Percentiles rank a stretch among this genome's conserved stretches.
These are phyloP conservation scores for Chaetomium sp. DNA, from an alignment of 2,329 filamentous ascomycete species.

Conservation along the genomic window DNA sequence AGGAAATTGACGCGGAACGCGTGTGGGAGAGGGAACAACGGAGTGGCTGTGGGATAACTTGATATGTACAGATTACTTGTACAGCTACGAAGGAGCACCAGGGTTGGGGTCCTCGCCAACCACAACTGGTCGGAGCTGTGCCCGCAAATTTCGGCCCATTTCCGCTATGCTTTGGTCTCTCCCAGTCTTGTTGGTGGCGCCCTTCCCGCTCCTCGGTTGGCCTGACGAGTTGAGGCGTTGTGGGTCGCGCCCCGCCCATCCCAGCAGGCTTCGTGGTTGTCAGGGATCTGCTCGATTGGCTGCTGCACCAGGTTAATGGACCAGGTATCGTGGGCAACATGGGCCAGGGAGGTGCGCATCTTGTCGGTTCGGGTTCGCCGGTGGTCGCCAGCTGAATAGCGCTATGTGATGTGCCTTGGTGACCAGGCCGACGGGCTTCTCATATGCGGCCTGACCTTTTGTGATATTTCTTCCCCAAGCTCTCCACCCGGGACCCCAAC, in stretches of 20 bases:
- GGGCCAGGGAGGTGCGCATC: neutral
- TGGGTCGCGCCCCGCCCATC: slow-evolving; percentile 22
- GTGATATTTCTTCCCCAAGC: slow-evolving; percentile 18
- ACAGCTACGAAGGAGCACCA: neutral
- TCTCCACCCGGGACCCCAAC: slow-evolving; percentile 7
- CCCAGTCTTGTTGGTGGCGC: slow-evolving; percentile 16
- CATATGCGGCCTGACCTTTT: neutral
- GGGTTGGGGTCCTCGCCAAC: neutral
- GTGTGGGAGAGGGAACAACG: neutral
- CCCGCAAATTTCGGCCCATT: slow-evolving; percentile 13
- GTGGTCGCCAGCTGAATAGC: neutral
- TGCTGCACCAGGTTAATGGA: slow-evolving; percentile 22
- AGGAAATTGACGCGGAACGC: neutral
- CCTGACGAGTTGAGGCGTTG: neutral
- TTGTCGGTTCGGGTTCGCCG: neutral
- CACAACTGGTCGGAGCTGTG: slow-evolving; percentile 1
- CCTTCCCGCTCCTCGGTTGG: slow-evolving; percentile 11
- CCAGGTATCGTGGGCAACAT: slow-evolving; percentile 19
- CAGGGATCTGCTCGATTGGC: slow-evolving; percentile 30
- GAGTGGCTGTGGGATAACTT: slow-evolving; percentile 3
- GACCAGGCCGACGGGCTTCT: neutral
- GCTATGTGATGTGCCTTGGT: neutral
- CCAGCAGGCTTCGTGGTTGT: slow-evolving; percentile 19
- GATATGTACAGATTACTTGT: too few relatives aligned
- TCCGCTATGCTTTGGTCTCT: neutral